Evolutionary conservation across 2,329 filamentous ascomycete species (phyloP).

Genomic region (Penicillium sp.): DNA sequence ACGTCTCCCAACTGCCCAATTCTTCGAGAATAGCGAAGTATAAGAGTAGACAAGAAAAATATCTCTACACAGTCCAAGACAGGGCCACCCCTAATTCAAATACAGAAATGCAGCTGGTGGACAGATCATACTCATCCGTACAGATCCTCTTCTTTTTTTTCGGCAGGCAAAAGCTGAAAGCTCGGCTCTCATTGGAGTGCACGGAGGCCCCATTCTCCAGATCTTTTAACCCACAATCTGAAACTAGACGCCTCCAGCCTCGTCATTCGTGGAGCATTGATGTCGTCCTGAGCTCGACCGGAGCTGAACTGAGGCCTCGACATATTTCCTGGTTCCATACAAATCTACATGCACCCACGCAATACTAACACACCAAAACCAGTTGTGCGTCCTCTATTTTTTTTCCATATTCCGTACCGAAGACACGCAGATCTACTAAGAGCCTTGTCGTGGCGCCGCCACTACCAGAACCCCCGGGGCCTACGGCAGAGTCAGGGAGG

Average conservation of each 20-base stretch:
- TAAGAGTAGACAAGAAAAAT: background rate
- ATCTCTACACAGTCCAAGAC: background rate
- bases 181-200: slow-evolving; percentile 24
- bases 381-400: background rate
- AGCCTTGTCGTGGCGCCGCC: slow-evolving; percentile 16
- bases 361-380: background rate
- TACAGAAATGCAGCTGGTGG: slow-evolving; percentile 1
- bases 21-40: background rate
- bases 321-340: slow-evolving; percentile 6
- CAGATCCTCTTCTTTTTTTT: slow-evolving; percentile 10
- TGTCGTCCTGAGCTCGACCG: slow-evolving; percentile 16
- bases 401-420: background rate
- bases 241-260: slow-evolving; percentile 7
- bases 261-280: slow-evolving; percentile 18
- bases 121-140: slow-evolving; percentile 1
- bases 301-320: slow-evolving; percentile 25
- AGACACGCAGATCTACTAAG: background rate
- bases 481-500: slow-evolving; percentile 7
- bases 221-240: slow-evolving; percentile 14
- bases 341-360: background rate
- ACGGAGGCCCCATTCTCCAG: slow-evolving; percentile 23
- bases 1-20: background rate
- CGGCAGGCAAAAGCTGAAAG: slow-evolving; percentile 11
- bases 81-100: slow-evolving; percentile 4
- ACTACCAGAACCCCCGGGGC: slow-evolving; percentile 6